These are phyloP conservation scores for Colletotrichum sp. DNA, from an alignment of 2,329 filamentous ascomycete genomes.

Conservation along the genomic window DNA sequence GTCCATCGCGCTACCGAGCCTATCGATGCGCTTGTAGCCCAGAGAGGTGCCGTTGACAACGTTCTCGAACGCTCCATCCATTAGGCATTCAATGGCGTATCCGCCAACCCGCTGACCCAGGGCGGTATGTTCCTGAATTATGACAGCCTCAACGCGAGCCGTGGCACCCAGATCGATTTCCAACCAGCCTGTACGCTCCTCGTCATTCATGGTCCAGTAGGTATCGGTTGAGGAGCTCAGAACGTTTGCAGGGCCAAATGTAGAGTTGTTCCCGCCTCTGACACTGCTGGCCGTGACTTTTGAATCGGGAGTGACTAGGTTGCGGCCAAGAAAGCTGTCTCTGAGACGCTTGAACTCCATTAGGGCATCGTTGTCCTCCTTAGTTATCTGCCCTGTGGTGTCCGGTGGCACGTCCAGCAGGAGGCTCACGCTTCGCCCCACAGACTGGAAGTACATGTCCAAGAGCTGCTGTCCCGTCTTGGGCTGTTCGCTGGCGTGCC, in stretches of 20 bases:
- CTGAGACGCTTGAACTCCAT: neutral
- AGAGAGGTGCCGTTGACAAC: neutral
- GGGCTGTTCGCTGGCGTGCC: neutral
- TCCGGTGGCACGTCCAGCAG: neutral
- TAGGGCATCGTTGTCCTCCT: neutral
- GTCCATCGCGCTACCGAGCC: neutral
- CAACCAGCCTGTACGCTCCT: neutral
- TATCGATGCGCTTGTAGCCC: neutral
- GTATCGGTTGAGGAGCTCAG: neutral
- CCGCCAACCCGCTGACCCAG: neutral
- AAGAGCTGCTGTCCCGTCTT: neutral
- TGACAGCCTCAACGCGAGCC: neutral
- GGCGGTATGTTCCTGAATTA: neutral
- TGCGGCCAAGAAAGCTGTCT: neutral
- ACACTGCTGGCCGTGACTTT: neutral
- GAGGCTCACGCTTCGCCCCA: neutral
- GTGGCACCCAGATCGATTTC: neutral
- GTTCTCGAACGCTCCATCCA: neutral
- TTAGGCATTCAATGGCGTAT: accelerated
- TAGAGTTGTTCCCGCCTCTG: neutral
- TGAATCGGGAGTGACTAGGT: neutral
- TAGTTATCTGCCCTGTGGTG: neutral
- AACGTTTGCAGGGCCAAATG: neutral
- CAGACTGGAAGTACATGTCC: neutral
- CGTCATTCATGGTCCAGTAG: neutral